Evolutionary conservation across 352 stramenopile genomes (phyloP).

Genomic region (Phytophthora sp.): DNA sequence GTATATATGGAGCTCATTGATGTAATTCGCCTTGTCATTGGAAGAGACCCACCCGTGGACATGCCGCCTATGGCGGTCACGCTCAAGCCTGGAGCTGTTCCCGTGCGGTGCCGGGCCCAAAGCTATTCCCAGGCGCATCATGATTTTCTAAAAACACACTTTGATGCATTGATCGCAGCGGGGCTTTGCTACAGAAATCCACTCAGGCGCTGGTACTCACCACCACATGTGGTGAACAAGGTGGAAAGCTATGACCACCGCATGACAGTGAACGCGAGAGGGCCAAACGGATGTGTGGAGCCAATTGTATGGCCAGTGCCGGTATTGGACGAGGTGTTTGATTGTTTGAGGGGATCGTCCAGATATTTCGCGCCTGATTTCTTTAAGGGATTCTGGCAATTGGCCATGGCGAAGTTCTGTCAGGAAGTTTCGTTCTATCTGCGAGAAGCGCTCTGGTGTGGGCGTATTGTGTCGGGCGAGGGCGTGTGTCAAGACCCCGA

Average conservation of each 20-base stretch:
- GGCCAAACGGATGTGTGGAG: background rate
- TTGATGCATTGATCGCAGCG: background rate
- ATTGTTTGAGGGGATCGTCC: background rate
- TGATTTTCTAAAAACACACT: background rate
- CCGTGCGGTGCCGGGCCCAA: background rate
- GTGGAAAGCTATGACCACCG: background rate
- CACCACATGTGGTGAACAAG: background rate
- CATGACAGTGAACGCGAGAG: background rate
- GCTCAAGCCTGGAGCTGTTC: background rate
- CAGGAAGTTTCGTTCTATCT: conserved; percentile 12
- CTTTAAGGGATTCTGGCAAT: background rate
- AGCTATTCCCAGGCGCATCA: background rate
- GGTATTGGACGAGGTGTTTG: background rate
- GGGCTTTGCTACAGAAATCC: background rate
- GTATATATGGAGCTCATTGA: background rate
- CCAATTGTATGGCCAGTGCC: background rate
- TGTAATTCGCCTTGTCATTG: background rate
- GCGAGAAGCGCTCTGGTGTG: conserved; percentile 19
- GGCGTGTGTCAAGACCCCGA: conserved; percentile 9
- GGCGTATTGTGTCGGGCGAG: conserved; percentile 10
- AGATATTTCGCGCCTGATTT: background rate
- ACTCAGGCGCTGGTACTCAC: background rate
- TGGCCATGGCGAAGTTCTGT: background rate
- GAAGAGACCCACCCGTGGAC: background rate
- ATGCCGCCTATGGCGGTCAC: background rate